Base-by-base conservation (phyloP, 2,329 filamentous ascomycete genomes). In the Diaporthe australafricana region DNA sequence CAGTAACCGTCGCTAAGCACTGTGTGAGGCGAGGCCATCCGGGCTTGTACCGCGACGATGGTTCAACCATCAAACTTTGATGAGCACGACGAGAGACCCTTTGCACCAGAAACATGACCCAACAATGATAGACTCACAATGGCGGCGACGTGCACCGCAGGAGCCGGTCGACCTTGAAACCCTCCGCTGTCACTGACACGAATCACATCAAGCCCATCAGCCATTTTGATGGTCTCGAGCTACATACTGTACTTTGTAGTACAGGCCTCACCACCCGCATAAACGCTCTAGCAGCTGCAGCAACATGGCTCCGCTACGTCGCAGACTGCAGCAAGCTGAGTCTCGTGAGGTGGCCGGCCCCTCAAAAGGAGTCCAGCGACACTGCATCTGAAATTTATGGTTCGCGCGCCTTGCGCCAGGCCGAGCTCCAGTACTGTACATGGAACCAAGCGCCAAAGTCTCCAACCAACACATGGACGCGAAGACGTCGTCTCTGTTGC, bases 251-350 rank as follows among this genome's bases (percentile, higher is more conserved):
- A 68, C n/a, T n/a, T 70, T 66, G 70, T 67, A 72, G 70, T 67
- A 72, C 70, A 65, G 69, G 70, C 72, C 50, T 66, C 70, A 70
- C 63, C 57, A 47, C 52, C 52, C 68, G 60, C 70, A 68, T 62
- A 40, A 63, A 53, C 38, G 70, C 62, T 60, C 71, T 63, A 50
- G 32, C 53, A 72, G 47, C 55, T 53, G 71, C 68, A 71, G 45
- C 63, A 52, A 52, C 40, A 38, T 22, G 62, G 48, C 65, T 48
- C 65, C 72, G 69, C 70, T 73, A 47, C 52, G 17, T 42, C 57
- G 72, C 69, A 72, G 72, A 47, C 30, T 42, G 63, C 69, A 55
- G 62, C 62, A 63, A 52, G 60, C 60, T 65, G 60, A 65, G 60
- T 65, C 60, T 25, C 60, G 42, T 16, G 30, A 50, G 53, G 47